Conservation (phyloP, 805 yeast species). For the Wickerhamomyces chambardii region DNA sequence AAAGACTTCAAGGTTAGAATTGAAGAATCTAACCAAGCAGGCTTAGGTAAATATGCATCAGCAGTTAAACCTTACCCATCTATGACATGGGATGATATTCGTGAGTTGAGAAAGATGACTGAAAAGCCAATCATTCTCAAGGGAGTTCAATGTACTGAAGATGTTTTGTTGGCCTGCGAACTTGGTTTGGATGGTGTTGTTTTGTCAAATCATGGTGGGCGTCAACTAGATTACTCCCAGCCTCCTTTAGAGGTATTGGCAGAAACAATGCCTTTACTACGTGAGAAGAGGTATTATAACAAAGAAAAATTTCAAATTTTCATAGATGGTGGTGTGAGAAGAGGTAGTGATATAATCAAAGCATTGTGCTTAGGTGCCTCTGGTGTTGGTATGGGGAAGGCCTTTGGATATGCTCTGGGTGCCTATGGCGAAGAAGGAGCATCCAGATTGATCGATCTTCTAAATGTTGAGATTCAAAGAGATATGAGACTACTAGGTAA, state of each 20-base stretch:
- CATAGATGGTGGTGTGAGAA: constrained; percentile 62
- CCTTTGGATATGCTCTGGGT: constrained; percentile 64
- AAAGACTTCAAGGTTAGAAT: constrained; percentile 31
- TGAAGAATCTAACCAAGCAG: constrained; percentile 35
- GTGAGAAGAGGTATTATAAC: constrained; percentile 24
- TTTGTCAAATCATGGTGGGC: constrained; percentile 63
- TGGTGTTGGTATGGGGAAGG: constrained; percentile 62
- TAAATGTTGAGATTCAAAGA: constrained; percentile 52
- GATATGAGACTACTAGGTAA: constrained; percentile 64
- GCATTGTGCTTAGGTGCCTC: constrained; percentile 68
- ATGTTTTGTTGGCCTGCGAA: constrained; percentile 43
- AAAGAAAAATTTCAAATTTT: constrained; percentile 47
- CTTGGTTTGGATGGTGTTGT: constrained; percentile 49
- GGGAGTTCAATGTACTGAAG: constrained; percentile 56
- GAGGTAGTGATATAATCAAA: constrained; percentile 64
- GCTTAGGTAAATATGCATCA: constrained; percentile 57
- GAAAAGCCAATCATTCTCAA: constrained; percentile 38
- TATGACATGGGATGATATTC: constrained; percentile 20
- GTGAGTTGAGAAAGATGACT: constrained; percentile 19
- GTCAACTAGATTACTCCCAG: constrained; percentile 48
- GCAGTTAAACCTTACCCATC: constrained; percentile 6
- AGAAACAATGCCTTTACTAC: constrained; percentile 35
- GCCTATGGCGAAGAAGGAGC: constrained; percentile 71
- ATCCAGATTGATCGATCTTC: constrained; percentile 45
- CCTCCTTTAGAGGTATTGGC: constrained; percentile 51